A percentile compares a stretch with the other conserved stretches of the same genome.
Evolutionary conservation across 225 moss, liverwort and hornwort genomes (phyloP).

Genomic region (Bryoerythrophyllum caledonicum): DNA sequence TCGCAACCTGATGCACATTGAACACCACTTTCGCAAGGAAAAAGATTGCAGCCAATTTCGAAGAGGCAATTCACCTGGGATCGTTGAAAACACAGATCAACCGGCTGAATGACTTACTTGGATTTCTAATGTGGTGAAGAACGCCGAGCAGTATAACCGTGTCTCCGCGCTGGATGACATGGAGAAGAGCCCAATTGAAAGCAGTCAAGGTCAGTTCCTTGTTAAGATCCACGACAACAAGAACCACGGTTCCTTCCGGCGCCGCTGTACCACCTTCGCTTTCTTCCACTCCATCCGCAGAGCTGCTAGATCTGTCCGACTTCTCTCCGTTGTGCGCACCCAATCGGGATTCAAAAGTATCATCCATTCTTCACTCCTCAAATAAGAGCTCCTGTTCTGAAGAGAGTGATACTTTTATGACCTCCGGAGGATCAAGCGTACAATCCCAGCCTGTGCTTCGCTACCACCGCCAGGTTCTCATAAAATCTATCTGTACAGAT

Average conservation of each 20-base stretch:
- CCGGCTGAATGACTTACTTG: conserved; percentile 32
- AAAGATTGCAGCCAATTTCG: background rate
- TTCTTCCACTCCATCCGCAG: conserved; percentile 36
- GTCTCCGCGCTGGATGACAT: conserved; percentile 44
- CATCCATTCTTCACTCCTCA: conserved; percentile 25
- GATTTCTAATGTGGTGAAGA: conserved; percentile 47
- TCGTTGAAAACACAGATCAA: background rate
- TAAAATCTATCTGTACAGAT: conserved; percentile 17
- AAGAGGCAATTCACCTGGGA: background rate
- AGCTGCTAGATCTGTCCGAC: conserved; percentile 22
- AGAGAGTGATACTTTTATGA: background rate
- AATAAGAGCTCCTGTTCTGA: background rate
- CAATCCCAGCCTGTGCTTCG: background rate
- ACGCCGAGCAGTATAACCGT: conserved; percentile 45
- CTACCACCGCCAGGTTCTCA: conserved; percentile 1
- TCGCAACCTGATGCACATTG: background rate
- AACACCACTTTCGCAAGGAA: background rate
- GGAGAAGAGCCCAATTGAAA: conserved; percentile 49
- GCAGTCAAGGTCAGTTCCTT: conserved; percentile 40
- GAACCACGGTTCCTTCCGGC: conserved; percentile 36
- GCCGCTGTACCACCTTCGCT: conserved; percentile 10
- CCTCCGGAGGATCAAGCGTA: background rate
- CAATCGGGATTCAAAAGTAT: conserved; percentile 39
- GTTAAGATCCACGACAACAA: conserved; percentile 52
- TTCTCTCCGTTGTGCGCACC: conserved; percentile 20